Percentiles rank a stretch among this genome's conserved stretches.
phyloP scores from a whole-genome alignment of 1,284 basidiomycete genomes.

The Calocybe gambosa region DNA sequence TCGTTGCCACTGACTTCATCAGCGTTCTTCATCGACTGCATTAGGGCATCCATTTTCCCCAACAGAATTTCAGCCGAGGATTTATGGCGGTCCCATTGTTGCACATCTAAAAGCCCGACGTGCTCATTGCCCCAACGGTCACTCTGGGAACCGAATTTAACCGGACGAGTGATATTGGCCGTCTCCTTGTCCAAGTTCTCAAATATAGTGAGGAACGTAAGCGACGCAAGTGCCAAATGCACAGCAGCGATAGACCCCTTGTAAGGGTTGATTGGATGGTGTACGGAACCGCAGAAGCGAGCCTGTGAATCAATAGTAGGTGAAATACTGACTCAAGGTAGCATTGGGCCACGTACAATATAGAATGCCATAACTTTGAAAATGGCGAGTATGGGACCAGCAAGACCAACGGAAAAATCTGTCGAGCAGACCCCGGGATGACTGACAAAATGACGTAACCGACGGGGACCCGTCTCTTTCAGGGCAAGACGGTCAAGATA shows the following conservation, averaged over 20 bases:
- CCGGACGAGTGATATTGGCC: constrained; percentile 3
- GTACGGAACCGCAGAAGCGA: constrained; percentile 56
- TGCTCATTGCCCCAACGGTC: constrained; percentile 48
- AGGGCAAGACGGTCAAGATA: constrained; percentile 46
- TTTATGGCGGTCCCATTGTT: constrained; percentile 44
- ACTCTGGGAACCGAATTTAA: constrained; percentile 49
- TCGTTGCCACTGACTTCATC: constrained; percentile 17
- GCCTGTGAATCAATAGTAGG: constrained; percentile 35
- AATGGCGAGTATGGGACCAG: constrained; percentile 42
- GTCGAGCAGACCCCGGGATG: constrained; percentile 76
- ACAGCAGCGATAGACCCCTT: constrained; percentile 63
- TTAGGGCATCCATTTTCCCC: constrained; percentile 43
- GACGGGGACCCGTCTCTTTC: constrained; percentile 22
- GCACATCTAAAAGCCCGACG: constrained; percentile 43
- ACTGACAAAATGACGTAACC: constrained; percentile 56
- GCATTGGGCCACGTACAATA: constrained; percentile 48
- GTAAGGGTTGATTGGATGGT: constrained; percentile 54
- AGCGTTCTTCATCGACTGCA: constrained; percentile 16
- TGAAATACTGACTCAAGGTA: not conserved
- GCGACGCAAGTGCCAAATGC: constrained; percentile 52
- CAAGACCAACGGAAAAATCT: constrained; percentile 49
- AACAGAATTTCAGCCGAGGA: constrained; percentile 41
- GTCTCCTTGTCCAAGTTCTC: constrained; percentile 15
- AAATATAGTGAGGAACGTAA: constrained; percentile 37
- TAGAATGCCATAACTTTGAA: constrained; percentile 62